Evolutionary conservation across 805 yeast species (phyloP), one percentile per base, ranked within the genome.

Genomic region (Candida ponderosae): DNA sequence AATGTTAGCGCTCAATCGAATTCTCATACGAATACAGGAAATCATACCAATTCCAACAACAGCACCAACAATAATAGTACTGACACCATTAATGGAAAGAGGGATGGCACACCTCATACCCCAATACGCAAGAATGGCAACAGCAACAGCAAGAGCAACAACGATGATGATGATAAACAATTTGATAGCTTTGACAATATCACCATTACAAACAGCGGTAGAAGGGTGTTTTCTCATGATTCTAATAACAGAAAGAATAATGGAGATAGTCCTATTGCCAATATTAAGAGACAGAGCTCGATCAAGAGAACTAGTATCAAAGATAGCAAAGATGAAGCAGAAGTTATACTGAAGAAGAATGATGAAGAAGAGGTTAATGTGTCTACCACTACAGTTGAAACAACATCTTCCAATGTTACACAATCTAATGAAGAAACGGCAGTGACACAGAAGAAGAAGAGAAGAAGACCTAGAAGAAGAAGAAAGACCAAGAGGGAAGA

Each of bases 401-500:
- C 35, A 34, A 17, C 35, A 28, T 14, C 36, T 31, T 14, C 26
- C 18, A 21, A 15, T 4, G 20, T 34, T 45, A 6, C 34, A 23
- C 28, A 33, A 27, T 20, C 32, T 47, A 17, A 34, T 34, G n/a
- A 28, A 13, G 11, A 47, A 41, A 23, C 36, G 45, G 18, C 31
- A 32, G 18, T 14, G n/a, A n/a, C 45, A 43, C 28, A 29, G 24
- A 11, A 34, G 28, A 21, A 41, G 32, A 38, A 34, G 39, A 35
- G 19, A 21, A 44, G 29, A 39, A 50, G 38, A 41, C 44, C 37
- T 26, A 36, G 41, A 42, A 44, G 42, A 38, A 29, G 40, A 38
- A 32, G 43, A 43, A 38, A 27, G 40, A 38, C 32, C 42, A 44
- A 23, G 33, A 17, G 18, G 18, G 8, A 28, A 19, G 20, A 42